Evolutionary conservation across 148 eudicot genomes (phyloP).

Genomic region (Cornus suecica): DNA sequence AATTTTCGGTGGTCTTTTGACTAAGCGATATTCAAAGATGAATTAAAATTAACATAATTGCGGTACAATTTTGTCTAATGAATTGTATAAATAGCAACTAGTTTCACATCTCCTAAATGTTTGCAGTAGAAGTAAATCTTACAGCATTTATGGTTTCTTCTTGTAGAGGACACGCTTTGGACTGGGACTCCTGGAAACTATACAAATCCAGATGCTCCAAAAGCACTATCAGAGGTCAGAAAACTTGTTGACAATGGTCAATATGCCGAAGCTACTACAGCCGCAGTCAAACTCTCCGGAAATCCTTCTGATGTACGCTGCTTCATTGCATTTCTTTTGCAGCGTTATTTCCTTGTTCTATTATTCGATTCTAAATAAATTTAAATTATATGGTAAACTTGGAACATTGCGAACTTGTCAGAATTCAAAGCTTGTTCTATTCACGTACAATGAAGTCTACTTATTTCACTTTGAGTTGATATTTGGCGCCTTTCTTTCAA

Average conservation of each 20-base stretch:
- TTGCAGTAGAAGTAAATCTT: not conserved
- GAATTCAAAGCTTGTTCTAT: not conserved
- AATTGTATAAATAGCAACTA: not conserved
- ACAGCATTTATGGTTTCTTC: not conserved
- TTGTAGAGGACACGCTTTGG: constrained; percentile 88
- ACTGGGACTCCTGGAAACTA: constrained; percentile 74
- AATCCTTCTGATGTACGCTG: constrained; percentile 51
- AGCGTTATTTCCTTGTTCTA: not conserved
- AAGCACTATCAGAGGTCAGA: constrained; percentile 50
- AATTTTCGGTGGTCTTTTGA: no score
- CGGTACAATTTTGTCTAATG: not conserved
- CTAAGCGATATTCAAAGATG: not conserved
- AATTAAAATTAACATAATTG: not conserved
- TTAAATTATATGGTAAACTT: not conserved
- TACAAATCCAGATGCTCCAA: constrained; percentile 50
- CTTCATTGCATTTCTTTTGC: constrained; percentile 8
- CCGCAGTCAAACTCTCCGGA: constrained; percentile 52
- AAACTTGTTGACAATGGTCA: constrained; percentile 65
- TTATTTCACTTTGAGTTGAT: not conserved
- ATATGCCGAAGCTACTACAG: constrained; percentile 62
- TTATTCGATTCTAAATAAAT: not conserved
- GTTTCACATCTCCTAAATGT: not conserved
- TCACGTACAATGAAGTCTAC: not conserved
- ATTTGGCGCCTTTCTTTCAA: not conserved
- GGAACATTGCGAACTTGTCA: not conserved